These are phyloP conservation scores for Yamadazyma tumulicola DNA, from an alignment of 805 yeast genomes.

Conservation along the genomic window DNA sequence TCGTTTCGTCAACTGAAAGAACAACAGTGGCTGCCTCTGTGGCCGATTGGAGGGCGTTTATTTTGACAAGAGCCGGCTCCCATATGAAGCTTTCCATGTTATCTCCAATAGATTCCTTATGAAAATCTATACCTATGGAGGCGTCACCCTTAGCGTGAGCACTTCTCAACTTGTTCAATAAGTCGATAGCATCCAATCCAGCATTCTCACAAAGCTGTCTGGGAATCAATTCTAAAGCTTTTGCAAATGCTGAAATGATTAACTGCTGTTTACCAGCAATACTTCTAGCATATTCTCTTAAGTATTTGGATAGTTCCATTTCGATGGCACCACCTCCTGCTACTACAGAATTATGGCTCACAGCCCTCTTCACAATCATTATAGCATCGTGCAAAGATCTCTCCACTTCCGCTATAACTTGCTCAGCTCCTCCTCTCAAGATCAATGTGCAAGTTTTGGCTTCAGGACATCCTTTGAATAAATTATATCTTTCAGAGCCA, in stretches of 20 bases:
- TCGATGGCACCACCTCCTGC: constrained; percentile 99
- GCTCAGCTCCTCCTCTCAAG: constrained; percentile 97
- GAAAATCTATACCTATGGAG: constrained; percentile 93
- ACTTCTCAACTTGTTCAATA: constrained; percentile 85
- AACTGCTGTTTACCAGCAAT: constrained; percentile 96
- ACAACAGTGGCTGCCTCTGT: constrained; percentile 94
- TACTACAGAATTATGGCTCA: constrained; percentile 80
- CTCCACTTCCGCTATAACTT: constrained; percentile 96
- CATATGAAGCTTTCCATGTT: constrained; percentile 86
- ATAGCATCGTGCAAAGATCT: constrained; percentile 94
- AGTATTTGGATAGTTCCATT: constrained; percentile 88
- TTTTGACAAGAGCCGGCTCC: constrained; percentile 96
- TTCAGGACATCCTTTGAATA: constrained; percentile 88
- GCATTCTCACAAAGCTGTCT: constrained; percentile 98
- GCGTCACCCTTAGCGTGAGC: constrained; percentile 90
- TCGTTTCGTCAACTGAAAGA: constrained; percentile 94
- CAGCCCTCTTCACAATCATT: constrained; percentile 95
- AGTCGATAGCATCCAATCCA: constrained; percentile 97
- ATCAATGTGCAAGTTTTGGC: constrained; percentile 92
- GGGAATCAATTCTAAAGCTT: constrained; percentile 93
- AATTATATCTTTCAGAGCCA: constrained; percentile 92
- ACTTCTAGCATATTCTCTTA: constrained; percentile 81
- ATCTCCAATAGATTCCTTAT: constrained; percentile 74
- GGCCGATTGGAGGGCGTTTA: constrained; percentile 91
- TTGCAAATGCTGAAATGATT: constrained; percentile 87